Percentiles rank a stretch among this genome's conserved stretches.
These are phyloP conservation scores for Taiwanofungus camphoratus DNA, from an alignment of 1,284 basidiomycete species.

Conservation along the genomic window DNA sequence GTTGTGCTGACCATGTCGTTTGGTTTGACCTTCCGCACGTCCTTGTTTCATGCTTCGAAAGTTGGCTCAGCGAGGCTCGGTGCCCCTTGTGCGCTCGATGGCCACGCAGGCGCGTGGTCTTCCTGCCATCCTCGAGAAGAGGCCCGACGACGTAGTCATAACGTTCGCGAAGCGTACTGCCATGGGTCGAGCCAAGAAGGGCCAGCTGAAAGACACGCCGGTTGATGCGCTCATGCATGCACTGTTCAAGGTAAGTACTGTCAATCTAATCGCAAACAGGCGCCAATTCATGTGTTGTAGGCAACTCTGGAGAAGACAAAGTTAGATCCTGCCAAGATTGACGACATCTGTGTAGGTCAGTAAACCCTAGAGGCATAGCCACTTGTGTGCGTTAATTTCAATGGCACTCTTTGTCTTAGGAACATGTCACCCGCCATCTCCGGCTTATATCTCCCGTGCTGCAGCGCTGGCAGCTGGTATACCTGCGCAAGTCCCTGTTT, in stretches of 20 bases:
- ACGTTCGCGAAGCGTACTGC: slow-evolving; percentile 81
- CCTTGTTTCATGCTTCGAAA: slow-evolving; percentile 19
- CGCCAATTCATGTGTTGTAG: slow-evolving; percentile 23
- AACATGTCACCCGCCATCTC: slow-evolving; percentile 83
- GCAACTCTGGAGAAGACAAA: slow-evolving; percentile 42
- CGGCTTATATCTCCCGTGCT: slow-evolving; percentile 72
- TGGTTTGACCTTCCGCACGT: neutral
- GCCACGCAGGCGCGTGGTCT: slow-evolving; percentile 44
- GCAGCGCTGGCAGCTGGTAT: slow-evolving; percentile 81
- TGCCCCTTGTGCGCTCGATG: slow-evolving; percentile 31
- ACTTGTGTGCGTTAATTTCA: neutral
- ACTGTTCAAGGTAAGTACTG: slow-evolving; percentile 51
- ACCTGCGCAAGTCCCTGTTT: slow-evolving; percentile 65
- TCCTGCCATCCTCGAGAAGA: slow-evolving; percentile 49
- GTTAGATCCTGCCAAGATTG: slow-evolving; percentile 56
- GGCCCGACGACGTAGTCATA: slow-evolving; percentile 78
- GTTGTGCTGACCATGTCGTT: neutral
- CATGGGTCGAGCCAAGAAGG: slow-evolving; percentile 73
- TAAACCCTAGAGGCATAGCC: neutral
- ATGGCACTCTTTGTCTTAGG: slow-evolving; percentile 33
- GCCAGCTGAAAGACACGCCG: slow-evolving; percentile 71
- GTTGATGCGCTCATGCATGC: slow-evolving; percentile 70
- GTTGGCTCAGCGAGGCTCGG: slow-evolving; percentile 8
- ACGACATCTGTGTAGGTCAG: slow-evolving; percentile 79
- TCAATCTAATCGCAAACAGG: neutral